phyloP scores from a whole-genome alignment of 2,329 filamentous ascomycete genomes.

The Teratosphaeria epicoccoides region DNA sequence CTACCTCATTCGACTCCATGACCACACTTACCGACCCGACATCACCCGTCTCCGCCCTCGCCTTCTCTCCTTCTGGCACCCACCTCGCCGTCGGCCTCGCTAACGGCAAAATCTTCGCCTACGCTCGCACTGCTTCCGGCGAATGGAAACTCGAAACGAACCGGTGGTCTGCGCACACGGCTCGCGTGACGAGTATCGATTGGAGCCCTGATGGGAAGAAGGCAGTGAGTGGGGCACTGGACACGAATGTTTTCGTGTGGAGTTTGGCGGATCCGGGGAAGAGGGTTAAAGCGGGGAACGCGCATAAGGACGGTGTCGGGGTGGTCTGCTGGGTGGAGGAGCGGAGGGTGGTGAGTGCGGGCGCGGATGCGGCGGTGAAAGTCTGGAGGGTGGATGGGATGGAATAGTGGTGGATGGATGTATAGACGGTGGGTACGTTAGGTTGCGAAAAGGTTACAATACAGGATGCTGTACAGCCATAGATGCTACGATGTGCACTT shows the following conservation, averaged over 20 bases:
- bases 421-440: no score
- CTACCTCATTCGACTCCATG: constrained; percentile 39
- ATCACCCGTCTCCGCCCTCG: constrained; percentile 63
- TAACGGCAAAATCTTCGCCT: constrained; percentile 79
- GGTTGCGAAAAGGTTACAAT: no score
- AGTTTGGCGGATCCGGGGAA: constrained; percentile 73
- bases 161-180: constrained; percentile 63
- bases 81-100: constrained; percentile 73
- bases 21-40: constrained; percentile 57
- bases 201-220: constrained; percentile 74
- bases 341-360: constrained; percentile 61
- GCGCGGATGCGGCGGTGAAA: constrained; percentile 84
- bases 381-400: constrained; percentile 60
- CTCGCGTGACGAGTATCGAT: constrained; percentile 54
- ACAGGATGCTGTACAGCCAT: no score
- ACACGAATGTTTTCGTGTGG: constrained; percentile 91
- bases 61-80: constrained; percentile 69
- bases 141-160: constrained; percentile 65
- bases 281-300: constrained; percentile 72
- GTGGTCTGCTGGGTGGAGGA: constrained; percentile 71
- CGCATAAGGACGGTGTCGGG: constrained; percentile 91
- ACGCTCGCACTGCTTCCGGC: constrained; percentile 35
- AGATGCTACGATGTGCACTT: no score
- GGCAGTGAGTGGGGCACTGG: constrained; percentile 72
- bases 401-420: neutral